These are phyloP conservation scores for Boletus vermiculosoides DNA, from an alignment of 768 basidiomycete species.

Conservation along the genomic window DNA sequence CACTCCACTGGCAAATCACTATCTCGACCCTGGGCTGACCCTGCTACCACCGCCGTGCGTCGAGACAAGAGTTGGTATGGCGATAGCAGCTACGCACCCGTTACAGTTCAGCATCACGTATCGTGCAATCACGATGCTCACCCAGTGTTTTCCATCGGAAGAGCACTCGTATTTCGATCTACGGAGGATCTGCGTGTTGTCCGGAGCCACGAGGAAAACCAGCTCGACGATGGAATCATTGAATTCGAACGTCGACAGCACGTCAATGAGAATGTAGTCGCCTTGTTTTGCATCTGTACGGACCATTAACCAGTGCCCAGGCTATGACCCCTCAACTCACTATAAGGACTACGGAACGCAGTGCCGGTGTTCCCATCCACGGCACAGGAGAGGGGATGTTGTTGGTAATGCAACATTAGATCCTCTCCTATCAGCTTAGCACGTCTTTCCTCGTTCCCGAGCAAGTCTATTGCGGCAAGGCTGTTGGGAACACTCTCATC, in stretches of 20 bases:
- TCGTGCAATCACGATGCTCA: conserved; percentile 15
- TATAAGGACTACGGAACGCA: conserved; percentile 46
- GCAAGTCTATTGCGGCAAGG: conserved; percentile 38
- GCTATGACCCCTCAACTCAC: conserved; percentile 35
- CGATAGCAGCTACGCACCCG: conserved; percentile 15
- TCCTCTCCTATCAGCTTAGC: conserved; percentile 34
- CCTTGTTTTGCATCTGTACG: conserved; percentile 27
- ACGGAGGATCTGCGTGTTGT: conserved; percentile 34
- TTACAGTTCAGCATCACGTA: background rate
- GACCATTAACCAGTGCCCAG: conserved; percentile 17
- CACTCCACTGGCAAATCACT: conserved; percentile 27
- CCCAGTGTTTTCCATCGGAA: conserved; percentile 33
- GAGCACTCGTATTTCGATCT: conserved; percentile 32
- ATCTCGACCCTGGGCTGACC: background rate
- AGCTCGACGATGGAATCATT: conserved; percentile 28
- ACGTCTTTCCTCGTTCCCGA: conserved; percentile 41
- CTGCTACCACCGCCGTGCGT: conserved; percentile 1
- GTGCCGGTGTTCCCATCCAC: conserved; percentile 54
- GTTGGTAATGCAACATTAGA: conserved; percentile 38
- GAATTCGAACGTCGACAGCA: conserved; percentile 29
- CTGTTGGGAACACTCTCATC: conserved; percentile 22
- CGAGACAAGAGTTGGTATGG: conserved; percentile 9
- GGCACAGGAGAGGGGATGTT: conserved; percentile 49
- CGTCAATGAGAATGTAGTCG: conserved; percentile 42
- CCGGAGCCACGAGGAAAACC: conserved; percentile 37